phyloP scores from a whole-genome alignment of 768 basidiomycete genomes.

The Sistotremastrum niveocremeum region DNA sequence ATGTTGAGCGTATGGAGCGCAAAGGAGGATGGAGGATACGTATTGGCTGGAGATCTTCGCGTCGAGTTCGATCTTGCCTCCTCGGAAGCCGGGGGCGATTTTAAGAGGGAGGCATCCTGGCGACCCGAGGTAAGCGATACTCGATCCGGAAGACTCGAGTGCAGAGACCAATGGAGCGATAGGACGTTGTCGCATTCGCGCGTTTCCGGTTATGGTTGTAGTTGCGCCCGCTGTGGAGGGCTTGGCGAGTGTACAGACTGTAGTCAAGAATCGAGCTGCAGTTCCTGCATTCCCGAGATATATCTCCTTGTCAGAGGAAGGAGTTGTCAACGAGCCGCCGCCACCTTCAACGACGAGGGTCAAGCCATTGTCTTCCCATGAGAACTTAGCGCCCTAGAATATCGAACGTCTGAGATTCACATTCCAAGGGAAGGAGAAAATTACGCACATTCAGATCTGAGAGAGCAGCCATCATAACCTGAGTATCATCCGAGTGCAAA shows the following conservation, averaged over 20 bases:
- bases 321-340: conserved; percentile 62
- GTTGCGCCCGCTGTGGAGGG: conserved; percentile 23
- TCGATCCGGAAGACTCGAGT: conserved; percentile 64
- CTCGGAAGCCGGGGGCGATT: conserved; percentile 76
- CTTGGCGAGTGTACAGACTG: conserved; percentile 84
- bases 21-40: conserved; percentile 91
- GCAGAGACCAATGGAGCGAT: conserved; percentile 92
- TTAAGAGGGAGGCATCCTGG: conserved; percentile 80
- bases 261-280: conserved; percentile 92
- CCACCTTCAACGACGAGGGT: conserved; percentile 88
- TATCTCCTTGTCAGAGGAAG: conserved; percentile 69
- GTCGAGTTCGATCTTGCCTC: conserved; percentile 72
- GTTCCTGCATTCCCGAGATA: conserved; percentile 98
- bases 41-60: conserved; percentile 97
- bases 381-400: conserved; percentile 71
- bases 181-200: conserved; percentile 97
- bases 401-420: neutral
- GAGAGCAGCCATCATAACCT: conserved; percentile 97
- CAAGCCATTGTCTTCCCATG: conserved; percentile 95
- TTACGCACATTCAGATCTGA: conserved; percentile 63
- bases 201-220: conserved; percentile 91
- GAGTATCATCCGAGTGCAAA: conserved; percentile 94
- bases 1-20: conserved; percentile 82
- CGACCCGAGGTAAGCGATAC: conserved; percentile 65
- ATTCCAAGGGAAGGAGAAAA: neutral